These are phyloP conservation scores for Eucalyptus urophylla DNA, from an alignment of 345 rosid genomes.

Conservation along the genomic window DNA sequence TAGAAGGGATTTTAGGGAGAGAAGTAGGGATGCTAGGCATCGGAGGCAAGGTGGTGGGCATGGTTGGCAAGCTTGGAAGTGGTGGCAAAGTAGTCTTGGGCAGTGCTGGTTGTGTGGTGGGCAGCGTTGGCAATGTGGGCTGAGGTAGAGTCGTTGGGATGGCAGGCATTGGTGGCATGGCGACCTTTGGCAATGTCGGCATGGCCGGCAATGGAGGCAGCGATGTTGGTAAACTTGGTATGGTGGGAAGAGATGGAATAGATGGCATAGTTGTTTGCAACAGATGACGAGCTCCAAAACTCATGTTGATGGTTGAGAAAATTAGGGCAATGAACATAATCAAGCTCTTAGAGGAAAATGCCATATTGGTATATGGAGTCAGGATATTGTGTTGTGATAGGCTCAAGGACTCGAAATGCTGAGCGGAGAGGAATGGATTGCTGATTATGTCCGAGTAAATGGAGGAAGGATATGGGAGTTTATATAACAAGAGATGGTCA, in stretches of 20 bases:
- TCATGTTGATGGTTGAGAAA: background rate
- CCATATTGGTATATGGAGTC: background rate
- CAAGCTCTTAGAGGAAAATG: background rate
- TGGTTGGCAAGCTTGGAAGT: background rate
- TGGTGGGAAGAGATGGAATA: background rate
- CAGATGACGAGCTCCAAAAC: constrained; percentile 8
- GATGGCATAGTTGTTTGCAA: background rate
- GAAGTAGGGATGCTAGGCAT: background rate
- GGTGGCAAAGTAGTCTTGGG: background rate
- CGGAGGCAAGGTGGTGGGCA: background rate
- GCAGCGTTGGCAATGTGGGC: background rate
- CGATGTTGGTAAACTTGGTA: background rate
- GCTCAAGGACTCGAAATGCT: background rate
- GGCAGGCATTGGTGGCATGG: background rate
- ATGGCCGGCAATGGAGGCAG: background rate
- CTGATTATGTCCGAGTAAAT: background rate
- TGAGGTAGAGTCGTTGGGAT: background rate
- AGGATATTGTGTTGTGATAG: background rate
- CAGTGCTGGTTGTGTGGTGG: background rate
- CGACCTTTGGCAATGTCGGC: background rate
- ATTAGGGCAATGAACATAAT: background rate
- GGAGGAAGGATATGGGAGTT: background rate
- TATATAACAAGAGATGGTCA: background rate
- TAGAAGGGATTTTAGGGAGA: background rate
- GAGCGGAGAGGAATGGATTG: background rate